Evolutionary conservation across 2,329 filamentous ascomycete species (phyloP).

Genomic region (Epichloe sylvatica): DNA sequence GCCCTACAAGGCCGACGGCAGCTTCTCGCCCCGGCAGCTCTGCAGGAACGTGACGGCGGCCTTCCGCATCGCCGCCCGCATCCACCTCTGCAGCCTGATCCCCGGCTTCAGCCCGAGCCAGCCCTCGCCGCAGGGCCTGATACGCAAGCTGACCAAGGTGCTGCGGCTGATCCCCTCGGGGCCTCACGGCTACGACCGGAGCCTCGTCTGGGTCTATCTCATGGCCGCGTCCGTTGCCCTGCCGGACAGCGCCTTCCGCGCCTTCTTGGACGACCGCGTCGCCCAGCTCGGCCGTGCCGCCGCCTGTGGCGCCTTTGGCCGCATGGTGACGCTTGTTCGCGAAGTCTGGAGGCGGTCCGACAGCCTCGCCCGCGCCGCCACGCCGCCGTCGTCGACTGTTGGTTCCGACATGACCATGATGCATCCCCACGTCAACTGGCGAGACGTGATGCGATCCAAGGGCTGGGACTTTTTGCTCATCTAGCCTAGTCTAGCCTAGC

Average conservation of each 20-base stretch:
- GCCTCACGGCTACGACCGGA: slow-evolving; percentile 71
- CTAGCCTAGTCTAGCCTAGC: slow-evolving; percentile 23
- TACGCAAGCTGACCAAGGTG: slow-evolving; percentile 62
- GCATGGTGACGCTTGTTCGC: slow-evolving; percentile 61
- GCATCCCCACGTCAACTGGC: slow-evolving; percentile 72
- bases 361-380: slow-evolving; percentile 26
- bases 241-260: slow-evolving; percentile 59
- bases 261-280: slow-evolving; percentile 63
- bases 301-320: slow-evolving; percentile 71
- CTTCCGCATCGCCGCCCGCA: slow-evolving; percentile 82
- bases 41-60: slow-evolving; percentile 78
- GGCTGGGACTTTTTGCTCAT: slow-evolving; percentile 89
- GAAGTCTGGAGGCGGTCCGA: slow-evolving; percentile 79
- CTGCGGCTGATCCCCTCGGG: slow-evolving; percentile 76
- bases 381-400: slow-evolving; percentile 19
- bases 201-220: slow-evolving; percentile 84
- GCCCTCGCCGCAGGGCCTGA: slow-evolving; percentile 58
- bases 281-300: slow-evolving; percentile 62
- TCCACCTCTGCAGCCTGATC: slow-evolving; percentile 93
- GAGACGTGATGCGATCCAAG: slow-evolving; percentile 83
- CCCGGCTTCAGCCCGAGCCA: slow-evolving; percentile 72
- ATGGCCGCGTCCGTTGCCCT: slow-evolving; percentile 70
- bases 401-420: slow-evolving; percentile 19
- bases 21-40: slow-evolving; percentile 68
- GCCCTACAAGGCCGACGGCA: slow-evolving; percentile 54